Evolutionary conservation across 148 eudicot genomes (phyloP), one percentile per base, ranked within the genome.

Genomic region (Pharnaceum exiguum): DNA sequence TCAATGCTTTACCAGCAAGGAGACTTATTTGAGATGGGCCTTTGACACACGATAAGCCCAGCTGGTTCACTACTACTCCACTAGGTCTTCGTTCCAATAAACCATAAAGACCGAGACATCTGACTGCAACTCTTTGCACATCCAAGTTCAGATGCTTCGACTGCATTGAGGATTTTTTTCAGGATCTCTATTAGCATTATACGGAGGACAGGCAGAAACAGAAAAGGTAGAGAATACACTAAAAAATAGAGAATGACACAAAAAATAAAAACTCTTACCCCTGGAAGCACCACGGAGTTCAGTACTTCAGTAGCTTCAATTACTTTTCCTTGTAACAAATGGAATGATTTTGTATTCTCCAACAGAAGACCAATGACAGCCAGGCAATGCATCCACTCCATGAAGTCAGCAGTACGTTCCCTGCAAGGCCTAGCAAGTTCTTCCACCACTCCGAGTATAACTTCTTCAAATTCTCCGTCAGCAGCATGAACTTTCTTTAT

Each of bases 301-400:
- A 93, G 65, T 64, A 93, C 59, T 64, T 89, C 99, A 56, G 68
- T 51, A 57, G 98, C 90, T 62, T 85, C 96, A 48, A 88, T 79
- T 42, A 87, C 78, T 65, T 70, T 86, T 55, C 95, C 95, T 22
- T 68, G 84, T 79, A 93, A 68, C 70, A 62, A 71, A 55, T 67
- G 74, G 43, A 81, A 75, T 11, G 96, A 86, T 51, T 73, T 76
- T 43, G 79, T 38, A 60, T 82, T 83, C 69, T 89, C 91, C 71
- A 93, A 78, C 23, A 93, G 74, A 59, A 93, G 85, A 21, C 82
- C 89, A 46, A 70, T 50, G 63, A 93, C 89, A 46, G 99, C 86
- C 54, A 93, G 78, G 68, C 99, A 93, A 67, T 93, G 99, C 79
- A 89, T 75, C 99, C 96, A 93, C 71, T 86, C 85, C 63, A 71